Base-by-base conservation (phyloP, 2,329 filamentous ascomycete species). In the Hymenoscyphus infarciens region DNA sequence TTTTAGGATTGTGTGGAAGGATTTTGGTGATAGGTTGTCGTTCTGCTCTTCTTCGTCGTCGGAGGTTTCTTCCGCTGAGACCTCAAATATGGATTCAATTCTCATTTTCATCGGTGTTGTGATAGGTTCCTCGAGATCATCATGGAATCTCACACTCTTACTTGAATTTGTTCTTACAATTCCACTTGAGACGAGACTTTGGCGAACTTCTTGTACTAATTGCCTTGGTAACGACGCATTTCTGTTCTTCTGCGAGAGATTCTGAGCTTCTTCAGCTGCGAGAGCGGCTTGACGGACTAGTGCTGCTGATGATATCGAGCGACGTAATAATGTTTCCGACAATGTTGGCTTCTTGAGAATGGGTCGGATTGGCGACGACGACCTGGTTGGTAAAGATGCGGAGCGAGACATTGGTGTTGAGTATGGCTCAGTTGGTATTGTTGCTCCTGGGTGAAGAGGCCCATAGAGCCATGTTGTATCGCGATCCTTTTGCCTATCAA, bases 391-490 rank as follows among this genome's bases (percentile, higher is more conserved):
- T 27, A 13, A 5, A 33, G 10, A 19, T 33, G 19, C 49, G 19
- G 59, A 56, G 31, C 56, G 22, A 45, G 56, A 49, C n/a, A 16
- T 27, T 33, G 25, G 19, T 27, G 27, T 52, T 33, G 39, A 19
- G 42, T n/a, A 49, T 49, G 42, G 42, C 10, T 49, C 42, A 10
- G 42, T 22, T 49, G 42, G 42, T 6, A 10, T n/a, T 11, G n/a
- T 11, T 11, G 15, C 52, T 39, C 53, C 53, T 33, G 59, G n/a
- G 25, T 61, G 52, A 10, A 97, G 77, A 13, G 93, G 93, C 0
- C 93, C 93, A 71, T 97, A 97, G 0, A 63, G 54, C 62, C 62
- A 63, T 8, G 62, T 89, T 87, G 16, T 49, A 31, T 63, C 62
- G n/a, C 58, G 31, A 39, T 63, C 62, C 29, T 63, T 63, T 45